A percentile compares a stretch with the other conserved stretches of the same genome.
Conservation (phyloP, 2,329 filamentous ascomycete species). For the Volutella citrinella region DNA sequence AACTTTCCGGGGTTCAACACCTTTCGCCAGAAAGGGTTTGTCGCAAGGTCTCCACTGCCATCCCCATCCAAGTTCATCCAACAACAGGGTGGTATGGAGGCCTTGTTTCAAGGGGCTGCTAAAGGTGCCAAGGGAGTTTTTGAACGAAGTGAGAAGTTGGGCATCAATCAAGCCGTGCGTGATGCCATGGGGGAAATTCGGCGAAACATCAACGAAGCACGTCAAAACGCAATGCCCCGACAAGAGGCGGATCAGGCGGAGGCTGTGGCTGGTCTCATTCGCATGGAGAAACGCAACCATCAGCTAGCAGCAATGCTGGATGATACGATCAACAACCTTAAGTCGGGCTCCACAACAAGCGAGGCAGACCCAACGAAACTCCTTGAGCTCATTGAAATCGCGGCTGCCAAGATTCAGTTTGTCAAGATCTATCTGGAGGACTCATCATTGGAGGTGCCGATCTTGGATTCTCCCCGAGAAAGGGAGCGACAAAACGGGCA, state of each 20-base stretch:
- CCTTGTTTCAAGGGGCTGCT: constrained; percentile 71
- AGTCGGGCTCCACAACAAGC: constrained; percentile 52
- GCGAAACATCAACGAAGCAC: constrained; percentile 67
- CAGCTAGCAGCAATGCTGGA: constrained; percentile 67
- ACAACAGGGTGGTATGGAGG: constrained; percentile 62
- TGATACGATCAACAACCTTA: constrained; percentile 61
- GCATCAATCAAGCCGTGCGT: constrained; percentile 77
- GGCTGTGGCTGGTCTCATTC: constrained; percentile 37
- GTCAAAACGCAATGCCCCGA: constrained; percentile 38
- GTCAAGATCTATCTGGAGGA: constrained; percentile 62
- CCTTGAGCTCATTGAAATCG: constrained; percentile 54
- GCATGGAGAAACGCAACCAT: constrained; percentile 63
- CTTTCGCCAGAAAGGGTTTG: constrained; percentile 40
- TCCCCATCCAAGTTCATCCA: constrained; percentile 51
- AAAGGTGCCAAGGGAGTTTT: constrained; percentile 73
- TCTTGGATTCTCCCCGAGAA: constrained; percentile 13
- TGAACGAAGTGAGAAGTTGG: constrained; percentile 70
- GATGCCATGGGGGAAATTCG: constrained; percentile 77
- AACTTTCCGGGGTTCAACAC: constrained; percentile 30
- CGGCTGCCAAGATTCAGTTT: constrained; percentile 62
- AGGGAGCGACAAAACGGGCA: constrained; percentile 15
- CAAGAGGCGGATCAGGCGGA: constrained; percentile 35
- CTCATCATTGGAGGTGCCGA: constrained; percentile 48
- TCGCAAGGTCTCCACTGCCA: constrained; percentile 42
- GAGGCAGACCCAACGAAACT: constrained; percentile 47